These are phyloP conservation scores for Fraxinus quadrangulata DNA, from an alignment of 257 asterid species.

Conservation along the genomic window DNA sequence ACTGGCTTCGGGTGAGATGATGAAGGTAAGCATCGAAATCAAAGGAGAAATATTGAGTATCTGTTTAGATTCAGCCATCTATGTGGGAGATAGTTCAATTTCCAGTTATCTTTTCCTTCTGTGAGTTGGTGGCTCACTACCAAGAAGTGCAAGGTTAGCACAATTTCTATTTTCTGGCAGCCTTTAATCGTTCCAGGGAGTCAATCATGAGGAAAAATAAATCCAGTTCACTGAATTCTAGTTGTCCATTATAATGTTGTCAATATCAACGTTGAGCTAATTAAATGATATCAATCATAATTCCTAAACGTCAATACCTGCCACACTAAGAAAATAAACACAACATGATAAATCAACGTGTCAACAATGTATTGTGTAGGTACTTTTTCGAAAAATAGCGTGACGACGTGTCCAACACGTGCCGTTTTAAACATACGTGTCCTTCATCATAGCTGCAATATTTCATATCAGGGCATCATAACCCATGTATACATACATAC, in stretches of 20 bases:
- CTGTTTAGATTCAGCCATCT: background rate
- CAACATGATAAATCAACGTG: background rate
- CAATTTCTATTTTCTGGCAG: too few relatives aligned
- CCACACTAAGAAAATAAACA: background rate
- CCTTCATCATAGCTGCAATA: background rate
- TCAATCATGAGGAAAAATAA: too few relatives aligned
- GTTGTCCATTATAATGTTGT: background rate
- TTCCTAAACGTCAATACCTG: background rate
- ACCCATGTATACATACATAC: too few relatives aligned
- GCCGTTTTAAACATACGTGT: too few relatives aligned
- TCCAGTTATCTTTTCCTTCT: background rate
- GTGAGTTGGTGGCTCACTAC: background rate
- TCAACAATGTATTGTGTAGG: too few relatives aligned
- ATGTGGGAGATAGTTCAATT: background rate
- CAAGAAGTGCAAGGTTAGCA: background rate
- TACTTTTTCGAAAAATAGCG: too few relatives aligned
- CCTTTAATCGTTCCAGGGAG: too few relatives aligned
- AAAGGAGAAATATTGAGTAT: background rate
- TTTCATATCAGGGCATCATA: background rate
- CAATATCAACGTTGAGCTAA: background rate
- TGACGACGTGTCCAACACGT: too few relatives aligned
- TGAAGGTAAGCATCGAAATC: background rate
- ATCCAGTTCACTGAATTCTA: background rate
- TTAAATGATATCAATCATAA: too few relatives aligned
- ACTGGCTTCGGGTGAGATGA: background rate